Percentiles rank a stretch among this genome's conserved stretches.
Evolutionary conservation across 352 stramenopile species (phyloP).

Genomic region (Bremia lactucae): DNA sequence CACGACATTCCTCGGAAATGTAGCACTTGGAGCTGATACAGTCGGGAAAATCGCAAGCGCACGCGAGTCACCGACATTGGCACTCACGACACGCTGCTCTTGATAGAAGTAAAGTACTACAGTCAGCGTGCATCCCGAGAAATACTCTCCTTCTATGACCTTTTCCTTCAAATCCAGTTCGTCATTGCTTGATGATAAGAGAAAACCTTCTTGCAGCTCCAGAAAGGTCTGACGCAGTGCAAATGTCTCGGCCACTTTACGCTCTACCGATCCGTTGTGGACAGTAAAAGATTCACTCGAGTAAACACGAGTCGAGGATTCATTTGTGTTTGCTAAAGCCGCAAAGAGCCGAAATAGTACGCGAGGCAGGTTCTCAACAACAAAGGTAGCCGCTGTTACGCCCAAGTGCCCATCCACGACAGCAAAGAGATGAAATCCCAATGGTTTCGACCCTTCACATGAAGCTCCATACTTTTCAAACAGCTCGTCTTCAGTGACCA

Average conservation of each 20-base stretch:
- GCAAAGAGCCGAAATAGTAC: slow-evolving; percentile 26
- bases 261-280: slow-evolving; percentile 8
- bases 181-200: slow-evolving; percentile 13
- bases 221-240: slow-evolving; percentile 64
- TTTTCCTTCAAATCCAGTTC: background rate
- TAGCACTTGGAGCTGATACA: too few relatives aligned
- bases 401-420: slow-evolving; percentile 93
- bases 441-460: background rate
- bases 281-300: background rate
- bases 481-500: slow-evolving; percentile 22
- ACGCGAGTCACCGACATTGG: slow-evolving; percentile 83
- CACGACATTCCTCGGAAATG: too few relatives aligned
- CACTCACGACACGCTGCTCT: slow-evolving; percentile 40
- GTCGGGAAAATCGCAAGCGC: slow-evolving; percentile 38
- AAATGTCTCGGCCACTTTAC: slow-evolving; percentile 35
- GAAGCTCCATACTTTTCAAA: background rate
- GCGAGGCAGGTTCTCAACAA: slow-evolving; percentile 30
- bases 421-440: slow-evolving; percentile 83
- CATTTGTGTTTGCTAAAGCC: slow-evolving; percentile 8
- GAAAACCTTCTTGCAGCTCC: slow-evolving; percentile 51
- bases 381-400: slow-evolving; percentile 81
- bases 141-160: slow-evolving; percentile 41
- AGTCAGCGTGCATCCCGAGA: slow-evolving; percentile 76
- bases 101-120: slow-evolving; percentile 57
- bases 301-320: background rate